Percentiles rank a stretch among this genome's conserved stretches.
Evolutionary conservation across 176 grass and related monocot genomes (phyloP).

Genomic region (Lolium perenne): DNA sequence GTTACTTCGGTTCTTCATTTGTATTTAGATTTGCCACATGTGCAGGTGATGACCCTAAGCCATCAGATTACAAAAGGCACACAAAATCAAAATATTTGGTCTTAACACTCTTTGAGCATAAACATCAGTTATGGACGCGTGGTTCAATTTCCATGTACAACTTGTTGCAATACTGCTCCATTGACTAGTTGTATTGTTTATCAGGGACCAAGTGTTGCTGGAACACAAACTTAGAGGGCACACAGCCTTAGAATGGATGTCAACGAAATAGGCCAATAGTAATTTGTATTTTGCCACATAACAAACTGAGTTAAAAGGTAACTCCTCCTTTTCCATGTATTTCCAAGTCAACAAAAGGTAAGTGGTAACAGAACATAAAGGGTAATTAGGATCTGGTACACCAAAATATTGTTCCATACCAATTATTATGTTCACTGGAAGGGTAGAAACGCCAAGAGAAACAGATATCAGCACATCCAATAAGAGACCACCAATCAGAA

Average conservation of each 20-base stretch:
- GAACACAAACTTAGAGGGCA: constrained; percentile 1
- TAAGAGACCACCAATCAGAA: constrained; percentile 95
- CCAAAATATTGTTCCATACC: constrained; percentile 57
- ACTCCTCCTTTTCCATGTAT: constrained; percentile 1
- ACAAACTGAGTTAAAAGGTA: constrained; percentile 23
- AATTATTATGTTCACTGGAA: constrained; percentile 98
- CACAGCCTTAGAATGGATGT: background rate
- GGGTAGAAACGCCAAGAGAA: constrained; percentile 93
- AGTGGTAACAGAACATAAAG: constrained; percentile 35
- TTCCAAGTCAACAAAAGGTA: constrained; percentile 32
- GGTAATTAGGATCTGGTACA: constrained; percentile 21
- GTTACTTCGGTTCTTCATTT: background rate
- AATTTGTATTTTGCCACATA: background rate
- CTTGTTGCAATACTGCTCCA: constrained; percentile 28
- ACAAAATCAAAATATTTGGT: constrained; percentile 7
- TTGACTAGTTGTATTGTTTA: background rate
- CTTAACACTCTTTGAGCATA: background rate
- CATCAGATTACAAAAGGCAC: background rate
- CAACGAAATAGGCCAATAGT: background rate
- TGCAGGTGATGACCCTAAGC: constrained; percentile 28
- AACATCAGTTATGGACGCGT: background rate
- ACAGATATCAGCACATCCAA: constrained; percentile 98
- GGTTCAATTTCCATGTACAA: background rate
- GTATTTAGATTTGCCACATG: background rate
- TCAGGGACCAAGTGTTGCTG: background rate